phyloP scores from a whole-genome alignment of 2,329 filamentous ascomycete species.

The Xylaria polymorpha region DNA sequence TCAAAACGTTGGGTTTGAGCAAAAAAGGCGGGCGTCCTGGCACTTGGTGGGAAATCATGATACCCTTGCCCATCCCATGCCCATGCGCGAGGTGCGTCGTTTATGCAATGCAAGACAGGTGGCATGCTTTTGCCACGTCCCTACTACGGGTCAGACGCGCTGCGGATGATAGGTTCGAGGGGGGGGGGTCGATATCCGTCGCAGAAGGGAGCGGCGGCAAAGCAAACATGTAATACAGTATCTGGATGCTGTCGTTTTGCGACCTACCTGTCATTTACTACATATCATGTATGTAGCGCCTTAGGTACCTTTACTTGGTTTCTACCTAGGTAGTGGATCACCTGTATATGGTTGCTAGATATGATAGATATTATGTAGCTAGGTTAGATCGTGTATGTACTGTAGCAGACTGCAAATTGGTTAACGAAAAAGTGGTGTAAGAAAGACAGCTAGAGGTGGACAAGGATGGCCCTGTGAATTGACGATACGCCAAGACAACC shows the following conservation, averaged over 20 bases:
- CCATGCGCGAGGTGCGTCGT: slow-evolving; percentile 43
- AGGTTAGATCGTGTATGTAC: too few relatives aligned
- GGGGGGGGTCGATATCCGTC: slow-evolving; percentile 15
- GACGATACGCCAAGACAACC: slow-evolving; percentile 8
- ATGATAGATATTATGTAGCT: too few relatives aligned
- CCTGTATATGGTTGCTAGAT: background rate
- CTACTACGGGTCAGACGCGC: slow-evolving; percentile 34
- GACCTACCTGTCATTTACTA: background rate
- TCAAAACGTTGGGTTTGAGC: background rate
- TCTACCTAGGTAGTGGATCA: too few relatives aligned
- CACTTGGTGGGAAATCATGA: slow-evolving; percentile 12
- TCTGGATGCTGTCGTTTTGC: slow-evolving; percentile 14
- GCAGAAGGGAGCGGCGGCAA: slow-evolving; percentile 27
- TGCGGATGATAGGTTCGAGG: slow-evolving; percentile 36
- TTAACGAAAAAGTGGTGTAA: background rate
- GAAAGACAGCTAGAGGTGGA: background rate
- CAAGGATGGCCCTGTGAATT: background rate
- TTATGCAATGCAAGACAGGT: slow-evolving; percentile 55
- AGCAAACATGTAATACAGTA: background rate
- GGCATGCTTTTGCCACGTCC: slow-evolving; percentile 51
- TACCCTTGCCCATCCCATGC: background rate
- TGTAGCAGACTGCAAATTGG: background rate
- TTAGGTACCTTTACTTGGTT: too few relatives aligned
- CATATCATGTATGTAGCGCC: too few relatives aligned
- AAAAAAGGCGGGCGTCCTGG: slow-evolving; percentile 19